phyloP scores from a whole-genome alignment of 768 basidiomycete genomes.

The Calocybe gangraenosa region DNA sequence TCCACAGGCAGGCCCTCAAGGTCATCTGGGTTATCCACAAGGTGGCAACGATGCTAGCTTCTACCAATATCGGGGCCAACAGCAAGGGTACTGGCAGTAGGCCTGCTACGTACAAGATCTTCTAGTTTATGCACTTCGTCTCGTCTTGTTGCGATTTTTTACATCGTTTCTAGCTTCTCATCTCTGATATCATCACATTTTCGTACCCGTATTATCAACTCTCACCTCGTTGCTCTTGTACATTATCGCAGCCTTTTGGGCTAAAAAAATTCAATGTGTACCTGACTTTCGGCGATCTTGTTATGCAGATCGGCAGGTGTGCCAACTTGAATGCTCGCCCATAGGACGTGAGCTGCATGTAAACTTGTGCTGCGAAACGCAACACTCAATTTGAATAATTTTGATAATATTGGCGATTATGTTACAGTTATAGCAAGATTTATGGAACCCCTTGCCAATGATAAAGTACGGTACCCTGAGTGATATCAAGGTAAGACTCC shows the following conservation, averaged over 20 bases:
- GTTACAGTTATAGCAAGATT: too few relatives aligned
- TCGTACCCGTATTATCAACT: slow-evolving; percentile 19
- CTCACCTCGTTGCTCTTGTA: slow-evolving; percentile 20
- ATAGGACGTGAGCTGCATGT: too few relatives aligned
- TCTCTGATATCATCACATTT: not conserved
- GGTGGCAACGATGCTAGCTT: slow-evolving; percentile 62
- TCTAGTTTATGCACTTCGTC: slow-evolving; percentile 7
- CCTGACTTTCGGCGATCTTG: too few relatives aligned
- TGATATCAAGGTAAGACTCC: not conserved
- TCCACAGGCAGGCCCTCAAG: slow-evolving; percentile 47
- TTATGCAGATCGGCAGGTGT: too few relatives aligned
- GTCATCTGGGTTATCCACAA: slow-evolving; percentile 60
- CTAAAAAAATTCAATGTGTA: too few relatives aligned
- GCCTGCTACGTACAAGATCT: slow-evolving; percentile 1
- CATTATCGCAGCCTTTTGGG: slow-evolving; percentile 2
- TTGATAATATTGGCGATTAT: too few relatives aligned
- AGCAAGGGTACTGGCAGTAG: slow-evolving; percentile 62
- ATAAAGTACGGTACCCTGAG: slow-evolving; percentile 65
- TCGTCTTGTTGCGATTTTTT: slow-evolving; percentile 9
- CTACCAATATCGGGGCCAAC: slow-evolving; percentile 71
- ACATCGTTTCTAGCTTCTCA: slow-evolving; percentile 2
- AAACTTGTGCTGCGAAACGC: too few relatives aligned
- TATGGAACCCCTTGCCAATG: slow-evolving; percentile 62
- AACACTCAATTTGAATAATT: too few relatives aligned
- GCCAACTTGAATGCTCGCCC: too few relatives aligned